Conservation (phyloP, 2,329 filamentous ascomycete genomes). For the Sporothrix phasma region DNA sequence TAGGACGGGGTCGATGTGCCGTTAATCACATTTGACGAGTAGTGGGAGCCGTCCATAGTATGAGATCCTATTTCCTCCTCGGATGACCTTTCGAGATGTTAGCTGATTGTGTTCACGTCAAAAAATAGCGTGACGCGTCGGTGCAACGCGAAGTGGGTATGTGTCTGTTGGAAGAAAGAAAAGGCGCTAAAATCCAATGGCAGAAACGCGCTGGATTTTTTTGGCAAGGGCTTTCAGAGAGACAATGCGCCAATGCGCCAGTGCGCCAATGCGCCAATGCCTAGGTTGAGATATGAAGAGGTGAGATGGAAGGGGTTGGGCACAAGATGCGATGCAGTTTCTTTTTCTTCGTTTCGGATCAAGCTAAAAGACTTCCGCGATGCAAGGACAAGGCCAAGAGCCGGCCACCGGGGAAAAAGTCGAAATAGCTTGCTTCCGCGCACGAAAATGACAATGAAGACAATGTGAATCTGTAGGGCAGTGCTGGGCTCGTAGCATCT, state of each 20-base stretch:
- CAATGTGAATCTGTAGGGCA: too few relatives aligned
- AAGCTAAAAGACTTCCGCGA: not conserved
- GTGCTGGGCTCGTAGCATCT: too few relatives aligned
- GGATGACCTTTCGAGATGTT: conserved; percentile 2
- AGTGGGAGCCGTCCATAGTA: conserved; percentile 25
- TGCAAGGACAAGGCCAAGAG: not conserved
- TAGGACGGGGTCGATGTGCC: conserved; percentile 24
- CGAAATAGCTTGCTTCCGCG: not conserved
- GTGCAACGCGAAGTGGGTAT: not conserved
- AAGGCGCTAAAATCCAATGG: not conserved
- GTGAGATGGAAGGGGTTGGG: too few relatives aligned
- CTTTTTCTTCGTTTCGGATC: not conserved
- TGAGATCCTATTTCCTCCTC: conserved; percentile 17
- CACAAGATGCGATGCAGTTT: not conserved
- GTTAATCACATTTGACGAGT: conserved; percentile 26
- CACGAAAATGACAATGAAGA: too few relatives aligned
- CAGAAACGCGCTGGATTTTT: not conserved
- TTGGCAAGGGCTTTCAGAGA: not conserved
- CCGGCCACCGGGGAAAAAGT: not conserved
- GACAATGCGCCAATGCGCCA: too few relatives aligned
- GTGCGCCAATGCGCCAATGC: too few relatives aligned
- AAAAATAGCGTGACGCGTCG: not conserved
- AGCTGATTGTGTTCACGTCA: not conserved
- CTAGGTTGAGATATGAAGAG: too few relatives aligned
- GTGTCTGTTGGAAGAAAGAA: not conserved